Evolutionary conservation across 2,329 filamentous ascomycete species (phyloP).

Genomic region (Cercospora zeae-maydis): DNA sequence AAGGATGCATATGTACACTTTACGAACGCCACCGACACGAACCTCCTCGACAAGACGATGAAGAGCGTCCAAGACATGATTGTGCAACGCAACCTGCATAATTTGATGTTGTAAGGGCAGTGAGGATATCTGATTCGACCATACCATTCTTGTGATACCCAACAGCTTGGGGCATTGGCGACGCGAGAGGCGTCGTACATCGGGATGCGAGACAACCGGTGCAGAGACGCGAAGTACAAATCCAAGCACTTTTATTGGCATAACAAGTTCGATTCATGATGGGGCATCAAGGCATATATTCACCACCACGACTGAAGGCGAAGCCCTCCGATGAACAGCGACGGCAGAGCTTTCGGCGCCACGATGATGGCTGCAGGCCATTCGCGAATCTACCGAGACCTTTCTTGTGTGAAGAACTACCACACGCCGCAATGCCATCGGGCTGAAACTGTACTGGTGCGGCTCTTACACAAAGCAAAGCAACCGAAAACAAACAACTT

Average conservation of each 20-base stretch:
- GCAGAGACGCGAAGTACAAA: neutral
- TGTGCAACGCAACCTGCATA: constrained; percentile 51
- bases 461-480: neutral
- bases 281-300: neutral
- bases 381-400: neutral
- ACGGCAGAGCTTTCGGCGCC: constrained; percentile 1
- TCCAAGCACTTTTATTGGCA: constrained; percentile 4
- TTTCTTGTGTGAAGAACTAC: neutral
- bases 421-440: neutral
- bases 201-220: neutral
- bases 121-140: neutral
- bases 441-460: neutral
- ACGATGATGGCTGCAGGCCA: neutral
- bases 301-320: neutral
- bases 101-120: constrained; percentile 43
- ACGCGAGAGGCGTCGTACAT: neutral
- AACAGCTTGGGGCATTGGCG: constrained; percentile 8
- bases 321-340: neutral
- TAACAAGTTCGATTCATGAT: constrained; percentile 12
- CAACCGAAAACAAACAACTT: neutral
- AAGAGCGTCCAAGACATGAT: constrained; percentile 53
- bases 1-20: constrained; percentile 53
- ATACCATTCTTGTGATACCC: constrained; percentile 15
- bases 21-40: constrained; percentile 52
- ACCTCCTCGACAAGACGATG: constrained; percentile 52